Base-by-base conservation (phyloP, 1,284 basidiomycete species). In the Leccinum glutinopallens region DNA sequence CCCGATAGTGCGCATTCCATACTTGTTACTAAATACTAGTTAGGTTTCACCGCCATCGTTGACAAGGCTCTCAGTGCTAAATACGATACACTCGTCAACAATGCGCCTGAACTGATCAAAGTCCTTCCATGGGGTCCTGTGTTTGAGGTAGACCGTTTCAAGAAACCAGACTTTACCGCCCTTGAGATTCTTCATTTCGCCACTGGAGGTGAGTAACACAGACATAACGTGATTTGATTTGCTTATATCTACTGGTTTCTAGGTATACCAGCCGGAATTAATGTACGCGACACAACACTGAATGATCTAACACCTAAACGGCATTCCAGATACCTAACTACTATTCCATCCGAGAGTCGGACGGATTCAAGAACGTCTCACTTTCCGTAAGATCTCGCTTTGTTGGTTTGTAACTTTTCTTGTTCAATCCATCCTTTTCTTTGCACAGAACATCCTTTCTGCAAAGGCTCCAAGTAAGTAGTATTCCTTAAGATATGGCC, bases 151-250 rank as follows among this genome's bases (percentile, higher is more conserved):
- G 90, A 93, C 66, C 80, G 86, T 1, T 95, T 95, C 82, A 83
- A 86, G 65, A 92, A 92, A 73, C 93, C 93, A 2, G 93, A 94
- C 72, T 95, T 95, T 72, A 94, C 93, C 0, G 91, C 91, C 5
- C 78, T 93, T 65, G 89, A 93, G 71, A 86, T 93, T 46, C 81
- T 92, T 55, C 85, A 84, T n/a, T 93, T 94, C 71, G 88, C 91
- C 15, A 93, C 90, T 4, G 91, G 89, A 71, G 89, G 90, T 89
- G 71, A 72, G 79, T 68, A 13, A 33, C 3, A 8, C 8, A 10
- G 29, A 59, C 2, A 10, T 39, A 58, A 33, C n/a, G 25, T 15
- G 33, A 46, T 9, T 19, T 4, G 2, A 7, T 3, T 2, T 35
- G 22, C 59, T 68, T 22, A 70, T 13, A 9, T 54, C 0, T 29